Evolutionary conservation across 2,329 filamentous ascomycete genomes (phyloP).

Genomic region (Chaetomium sp.): DNA sequence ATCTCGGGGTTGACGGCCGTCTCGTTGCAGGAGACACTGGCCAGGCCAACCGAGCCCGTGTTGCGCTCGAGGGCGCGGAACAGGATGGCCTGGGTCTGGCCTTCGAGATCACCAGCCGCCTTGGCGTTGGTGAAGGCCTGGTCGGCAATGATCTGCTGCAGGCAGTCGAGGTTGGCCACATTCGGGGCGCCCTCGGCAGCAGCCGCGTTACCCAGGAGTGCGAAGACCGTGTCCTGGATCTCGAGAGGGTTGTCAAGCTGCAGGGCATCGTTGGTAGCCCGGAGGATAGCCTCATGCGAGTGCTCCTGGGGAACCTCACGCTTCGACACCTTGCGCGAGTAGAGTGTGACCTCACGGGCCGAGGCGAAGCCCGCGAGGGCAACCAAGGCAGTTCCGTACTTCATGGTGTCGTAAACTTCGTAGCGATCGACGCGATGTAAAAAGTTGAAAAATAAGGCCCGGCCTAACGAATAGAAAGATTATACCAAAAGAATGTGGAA

Average conservation of each 20-base stretch:
- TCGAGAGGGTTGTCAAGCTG: conserved; percentile 51
- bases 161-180: conserved; percentile 54
- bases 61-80: conserved; percentile 62
- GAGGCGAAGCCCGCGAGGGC: conserved; percentile 39
- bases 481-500: conserved; percentile 35
- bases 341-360: conserved; percentile 38
- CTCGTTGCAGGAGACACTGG: conserved; percentile 59
- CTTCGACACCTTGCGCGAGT: conserved; percentile 34
- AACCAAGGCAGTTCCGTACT: conserved; percentile 39
- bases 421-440: conserved; percentile 30
- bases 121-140: conserved; percentile 65
- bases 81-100: conserved; percentile 56
- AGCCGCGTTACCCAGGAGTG: conserved; percentile 51
- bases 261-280: conserved; percentile 43
- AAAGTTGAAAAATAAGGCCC: conserved; percentile 33
- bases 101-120: conserved; percentile 54
- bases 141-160: conserved; percentile 61
- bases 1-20: conserved; percentile 66
- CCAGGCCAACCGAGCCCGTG: conserved; percentile 58
- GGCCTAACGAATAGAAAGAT: conserved; percentile 33
- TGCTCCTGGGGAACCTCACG: conserved; percentile 58
- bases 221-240: conserved; percentile 52
- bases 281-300: conserved; percentile 50
- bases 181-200: conserved; percentile 39
- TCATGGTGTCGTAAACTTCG: conserved; percentile 36